Percentiles rank a stretch among this genome's conserved stretches.
phyloP scores from a whole-genome alignment of 2,329 filamentous ascomycete species.

The Basipetospora chlamydospora region DNA sequence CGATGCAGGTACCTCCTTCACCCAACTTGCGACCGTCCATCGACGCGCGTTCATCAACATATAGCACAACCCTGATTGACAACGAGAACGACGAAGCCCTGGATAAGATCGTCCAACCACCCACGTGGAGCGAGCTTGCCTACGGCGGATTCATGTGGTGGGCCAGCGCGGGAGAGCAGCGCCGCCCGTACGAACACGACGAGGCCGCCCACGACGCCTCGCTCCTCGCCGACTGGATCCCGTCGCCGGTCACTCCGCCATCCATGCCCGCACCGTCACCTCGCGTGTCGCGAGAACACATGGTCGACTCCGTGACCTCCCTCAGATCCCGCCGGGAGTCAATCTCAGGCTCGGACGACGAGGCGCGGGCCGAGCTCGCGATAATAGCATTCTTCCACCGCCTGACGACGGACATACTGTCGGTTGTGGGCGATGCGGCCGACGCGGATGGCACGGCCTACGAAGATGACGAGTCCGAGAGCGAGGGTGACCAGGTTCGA shows the following conservation, averaged over 20 bases:
- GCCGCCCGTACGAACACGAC: constrained; percentile 44
- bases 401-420: constrained; percentile 51
- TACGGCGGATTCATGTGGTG: constrained; percentile 84
- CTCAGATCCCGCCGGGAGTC: constrained; percentile 22
- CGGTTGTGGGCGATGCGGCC: constrained; percentile 46
- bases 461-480: constrained; percentile 17
- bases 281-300: constrained; percentile 5
- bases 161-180: constrained; percentile 67
- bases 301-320: constrained; percentile 27
- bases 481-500: constrained; percentile 16
- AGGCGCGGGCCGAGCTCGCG: constrained; percentile 47
- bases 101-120: constrained; percentile 45
- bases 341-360: constrained; percentile 18
- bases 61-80: constrained; percentile 10
- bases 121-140: constrained; percentile 58
- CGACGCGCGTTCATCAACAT: too few species aligned
- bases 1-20: constrained; percentile 14
- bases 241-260: constrained; percentile 13
- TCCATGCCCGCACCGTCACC: constrained; percentile 5
- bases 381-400: constrained; percentile 74
- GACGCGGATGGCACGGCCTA: constrained; percentile 13
- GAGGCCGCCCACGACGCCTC: constrained; percentile 38
- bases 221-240: constrained; percentile 37
- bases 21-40: constrained; percentile 13
- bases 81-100: constrained; percentile 32